Percentiles rank a stretch among this genome's conserved stretches.
phyloP scores from a whole-genome alignment of 108 stramenopile genomes.

The Cyclotella baltica region DNA sequence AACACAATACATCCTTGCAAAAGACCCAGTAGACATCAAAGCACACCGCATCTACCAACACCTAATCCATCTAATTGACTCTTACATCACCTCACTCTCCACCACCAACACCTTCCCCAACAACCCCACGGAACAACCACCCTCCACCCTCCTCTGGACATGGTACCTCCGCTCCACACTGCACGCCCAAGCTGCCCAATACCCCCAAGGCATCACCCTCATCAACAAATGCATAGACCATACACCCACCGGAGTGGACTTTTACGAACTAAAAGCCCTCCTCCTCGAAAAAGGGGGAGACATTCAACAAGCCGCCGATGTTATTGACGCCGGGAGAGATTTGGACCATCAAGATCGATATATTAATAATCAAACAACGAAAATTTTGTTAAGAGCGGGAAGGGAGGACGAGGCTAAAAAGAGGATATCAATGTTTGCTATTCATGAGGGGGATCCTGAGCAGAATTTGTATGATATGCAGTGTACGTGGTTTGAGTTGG shows the following conservation, averaged over 20 bases:
- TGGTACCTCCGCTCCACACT: conserved; percentile 87
- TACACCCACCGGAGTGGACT: conserved; percentile 93
- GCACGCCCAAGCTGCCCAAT: conserved; percentile 83
- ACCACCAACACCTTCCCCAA: conserved; percentile 53
- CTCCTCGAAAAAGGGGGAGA: conserved; percentile 91
- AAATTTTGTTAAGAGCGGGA: conserved; percentile 93
- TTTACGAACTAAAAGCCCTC: conserved; percentile 88
- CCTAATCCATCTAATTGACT: conserved; percentile 70
- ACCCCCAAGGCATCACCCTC: conserved; percentile 69
- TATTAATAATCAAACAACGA: conserved; percentile 97
- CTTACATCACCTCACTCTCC: conserved; percentile 66
- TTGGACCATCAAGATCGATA: conserved; percentile 97
- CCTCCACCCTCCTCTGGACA: conserved; percentile 85
- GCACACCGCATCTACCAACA: conserved; percentile 62
- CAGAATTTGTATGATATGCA: conserved; percentile 97
- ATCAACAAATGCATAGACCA: conserved; percentile 92
- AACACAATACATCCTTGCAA: conserved; percentile 52
- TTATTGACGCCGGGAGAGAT: conserved; percentile 86
- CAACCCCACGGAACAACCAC: conserved; percentile 64
- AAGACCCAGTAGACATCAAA: conserved; percentile 81
- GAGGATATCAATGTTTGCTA: conserved; percentile 84
- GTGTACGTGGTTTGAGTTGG: conserved; percentile 97
- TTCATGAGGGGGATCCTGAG: conserved; percentile 95
- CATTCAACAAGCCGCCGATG: conserved; percentile 85
- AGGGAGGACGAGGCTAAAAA: conserved; percentile 82